Percentiles rank a stretch among this genome's conserved stretches.
Conservation (phyloP, 257 asterid species). For the Ocimum tenuiflorum region DNA sequence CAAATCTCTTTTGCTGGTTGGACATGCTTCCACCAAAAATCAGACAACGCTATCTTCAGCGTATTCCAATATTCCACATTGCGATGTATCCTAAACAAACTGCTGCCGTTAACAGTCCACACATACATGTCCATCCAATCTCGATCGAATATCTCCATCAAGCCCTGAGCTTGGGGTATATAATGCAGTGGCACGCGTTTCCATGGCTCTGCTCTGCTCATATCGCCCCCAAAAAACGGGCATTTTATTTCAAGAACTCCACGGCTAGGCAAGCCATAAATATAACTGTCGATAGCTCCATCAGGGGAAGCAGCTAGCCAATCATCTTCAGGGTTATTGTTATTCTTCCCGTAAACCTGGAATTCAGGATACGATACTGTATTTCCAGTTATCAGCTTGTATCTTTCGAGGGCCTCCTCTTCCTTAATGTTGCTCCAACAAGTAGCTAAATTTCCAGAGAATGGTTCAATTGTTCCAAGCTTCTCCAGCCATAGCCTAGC, state of each 20-base stretch:
- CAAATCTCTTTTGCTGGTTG: conserved; percentile 67
- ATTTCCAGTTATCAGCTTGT: conserved; percentile 54
- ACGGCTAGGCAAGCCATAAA: conserved; percentile 39
- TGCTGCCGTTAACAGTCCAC: conserved; percentile 75
- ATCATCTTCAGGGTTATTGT: conserved; percentile 30
- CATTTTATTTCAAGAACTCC: conserved; percentile 83
- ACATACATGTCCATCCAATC: conserved; percentile 86
- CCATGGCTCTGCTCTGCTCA: conserved; percentile 49
- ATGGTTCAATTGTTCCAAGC: conserved; percentile 65
- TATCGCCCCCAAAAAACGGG: conserved; percentile 57
- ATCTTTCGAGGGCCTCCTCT: conserved; percentile 67
- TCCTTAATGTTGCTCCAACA: conserved; percentile 75
- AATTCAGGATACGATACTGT: conserved; percentile 41
- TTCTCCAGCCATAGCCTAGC: conserved; percentile 78
- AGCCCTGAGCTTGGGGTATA: conserved; percentile 87
- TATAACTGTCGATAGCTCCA: conserved; percentile 42
- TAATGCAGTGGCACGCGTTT: conserved; percentile 57
- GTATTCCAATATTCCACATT: conserved; percentile 54
- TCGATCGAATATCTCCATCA: conserved; percentile 79
- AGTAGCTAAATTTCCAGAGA: conserved; percentile 63
- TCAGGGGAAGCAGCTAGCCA: conserved; percentile 95
- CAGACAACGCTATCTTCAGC: conserved; percentile 57
- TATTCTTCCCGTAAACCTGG: conserved; percentile 38
- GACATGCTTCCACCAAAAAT: conserved; percentile 93
- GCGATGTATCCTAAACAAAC: conserved; percentile 65